A percentile compares a stretch with the other conserved stretches of the same genome.
phyloP scores from a whole-genome alignment of 768 basidiomycete species.

The Xanthoconium purpureum region DNA sequence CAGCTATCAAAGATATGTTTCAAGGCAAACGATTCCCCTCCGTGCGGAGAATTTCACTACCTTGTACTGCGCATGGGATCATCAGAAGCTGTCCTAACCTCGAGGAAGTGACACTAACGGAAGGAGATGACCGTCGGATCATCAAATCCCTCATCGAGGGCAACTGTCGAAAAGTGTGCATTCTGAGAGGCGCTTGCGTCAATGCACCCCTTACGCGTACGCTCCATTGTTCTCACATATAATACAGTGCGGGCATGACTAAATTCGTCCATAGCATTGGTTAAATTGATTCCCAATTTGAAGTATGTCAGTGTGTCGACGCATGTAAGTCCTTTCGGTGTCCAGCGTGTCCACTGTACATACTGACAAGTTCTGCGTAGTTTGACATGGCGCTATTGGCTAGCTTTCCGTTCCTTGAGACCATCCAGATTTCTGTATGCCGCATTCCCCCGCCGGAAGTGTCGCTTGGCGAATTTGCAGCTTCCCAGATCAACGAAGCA shows the following conservation, averaged over 20 bases:
- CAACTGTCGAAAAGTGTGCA: background rate
- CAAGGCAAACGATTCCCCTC: conserved; percentile 5
- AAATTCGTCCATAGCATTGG: conserved; percentile 1
- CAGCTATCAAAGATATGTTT: conserved; percentile 6
- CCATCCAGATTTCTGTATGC: background rate
- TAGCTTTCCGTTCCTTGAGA: background rate
- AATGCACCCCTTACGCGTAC: background rate
- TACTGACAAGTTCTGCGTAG: background rate
- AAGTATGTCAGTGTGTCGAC: background rate
- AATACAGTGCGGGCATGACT: background rate
- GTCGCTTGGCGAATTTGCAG: background rate
- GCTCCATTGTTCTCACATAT: conserved; percentile 2
- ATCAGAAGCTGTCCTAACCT: conserved; percentile 10
- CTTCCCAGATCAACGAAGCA: background rate
- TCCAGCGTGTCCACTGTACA: background rate
- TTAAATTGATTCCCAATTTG: conserved; percentile 5
- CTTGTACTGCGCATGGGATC: conserved; percentile 4
- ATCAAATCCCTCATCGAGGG: conserved; percentile 6
- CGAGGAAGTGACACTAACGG: conserved; percentile 6
- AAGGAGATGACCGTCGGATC: conserved; percentile 3
- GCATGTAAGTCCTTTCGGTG: background rate
- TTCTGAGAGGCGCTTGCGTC: conserved; percentile 3
- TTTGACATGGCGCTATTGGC: background rate
- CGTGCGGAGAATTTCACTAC: conserved; percentile 4
- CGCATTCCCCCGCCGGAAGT: background rate